A percentile compares a stretch with the other conserved stretches of the same genome.
These are phyloP conservation scores for Alternaria sp. DNA, from an alignment of 2,329 filamentous ascomycete genomes.

Conservation along the genomic window DNA sequence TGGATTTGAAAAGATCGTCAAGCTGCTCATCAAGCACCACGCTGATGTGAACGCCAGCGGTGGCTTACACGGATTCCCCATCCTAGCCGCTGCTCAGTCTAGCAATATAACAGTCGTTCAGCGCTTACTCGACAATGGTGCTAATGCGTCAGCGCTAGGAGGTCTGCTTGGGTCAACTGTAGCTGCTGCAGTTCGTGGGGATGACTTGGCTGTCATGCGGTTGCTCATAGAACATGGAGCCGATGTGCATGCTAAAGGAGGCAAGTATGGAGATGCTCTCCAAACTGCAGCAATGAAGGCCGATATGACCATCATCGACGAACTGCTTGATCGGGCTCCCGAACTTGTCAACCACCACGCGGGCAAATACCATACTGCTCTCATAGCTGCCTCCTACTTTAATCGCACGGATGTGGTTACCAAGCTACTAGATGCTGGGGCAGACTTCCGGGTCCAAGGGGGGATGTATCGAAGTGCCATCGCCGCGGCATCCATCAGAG, in stretches of 20 bases:
- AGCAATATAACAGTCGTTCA: constrained; percentile 16
- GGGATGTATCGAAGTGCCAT: constrained; percentile 30
- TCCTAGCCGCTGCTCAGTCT: constrained; percentile 29
- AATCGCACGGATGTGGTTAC: constrained; percentile 26
- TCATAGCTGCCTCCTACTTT: constrained; percentile 35
- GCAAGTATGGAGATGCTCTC: constrained; percentile 29
- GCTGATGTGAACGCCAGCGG: constrained; percentile 30
- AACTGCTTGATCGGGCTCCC: constrained; percentile 22
- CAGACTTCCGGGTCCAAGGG: constrained; percentile 26
- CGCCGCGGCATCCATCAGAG: constrained; percentile 27
- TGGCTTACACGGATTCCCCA: constrained; percentile 24
- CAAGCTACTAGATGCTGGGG: constrained; percentile 28
- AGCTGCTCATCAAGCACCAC: constrained; percentile 21
- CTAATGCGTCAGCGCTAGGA: constrained; percentile 17
- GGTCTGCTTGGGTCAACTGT: constrained; percentile 22
- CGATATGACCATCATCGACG: constrained; percentile 23
- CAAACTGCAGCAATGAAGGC: constrained; percentile 26
- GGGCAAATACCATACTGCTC: constrained; percentile 31
- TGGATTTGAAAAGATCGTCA: constrained; percentile 15
- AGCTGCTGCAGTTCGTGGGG: constrained; percentile 26
- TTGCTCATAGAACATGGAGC: constrained; percentile 35
- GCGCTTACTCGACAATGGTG: constrained; percentile 23
- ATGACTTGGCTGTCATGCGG: constrained; percentile 25
- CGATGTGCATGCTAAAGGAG: constrained; percentile 24
- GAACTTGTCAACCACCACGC: constrained; percentile 25